Evolutionary conservation across 2,329 filamentous ascomycete genomes (phyloP).

Genomic region (Penicillium digitatum): DNA sequence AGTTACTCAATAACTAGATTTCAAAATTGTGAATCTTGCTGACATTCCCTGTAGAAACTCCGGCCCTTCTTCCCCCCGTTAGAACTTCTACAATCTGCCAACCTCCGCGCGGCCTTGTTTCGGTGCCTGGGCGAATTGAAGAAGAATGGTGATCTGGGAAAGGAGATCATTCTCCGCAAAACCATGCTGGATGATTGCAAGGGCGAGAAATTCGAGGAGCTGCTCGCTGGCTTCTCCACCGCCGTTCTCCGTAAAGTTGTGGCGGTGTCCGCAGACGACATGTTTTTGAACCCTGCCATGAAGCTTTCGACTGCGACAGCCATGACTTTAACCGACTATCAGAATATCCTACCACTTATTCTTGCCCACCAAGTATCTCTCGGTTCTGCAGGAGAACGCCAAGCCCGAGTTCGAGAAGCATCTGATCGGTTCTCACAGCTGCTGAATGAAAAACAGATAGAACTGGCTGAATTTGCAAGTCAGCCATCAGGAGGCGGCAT

Average conservation of each 20-base stretch:
- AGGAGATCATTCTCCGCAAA: conserved; percentile 78
- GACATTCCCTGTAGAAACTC: conserved; percentile 64
- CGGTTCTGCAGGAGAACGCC: conserved; percentile 55
- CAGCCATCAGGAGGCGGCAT: conserved; percentile 16
- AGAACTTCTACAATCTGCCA: conserved; percentile 85
- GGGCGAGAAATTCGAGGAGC: conserved; percentile 82
- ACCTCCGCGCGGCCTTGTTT: conserved; percentile 78
- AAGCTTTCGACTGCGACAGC: conserved; percentile 53
- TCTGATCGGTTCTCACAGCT: conserved; percentile 63
- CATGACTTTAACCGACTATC: conserved; percentile 32
- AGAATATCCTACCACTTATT: conserved; percentile 59
- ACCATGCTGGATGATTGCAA: conserved; percentile 97
- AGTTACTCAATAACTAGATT: background rate
- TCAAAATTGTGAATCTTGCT: background rate
- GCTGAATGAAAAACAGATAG: conserved; percentile 59
- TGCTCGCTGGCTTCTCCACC: conserved; percentile 78
- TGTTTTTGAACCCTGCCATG: conserved; percentile 50
- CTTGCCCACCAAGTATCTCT: conserved; percentile 70
- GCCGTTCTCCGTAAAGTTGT: conserved; percentile 70
- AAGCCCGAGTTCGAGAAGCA: conserved; percentile 54
- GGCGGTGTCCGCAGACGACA: conserved; percentile 38
- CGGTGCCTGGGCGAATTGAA: conserved; percentile 79
- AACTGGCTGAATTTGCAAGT: conserved; percentile 43
- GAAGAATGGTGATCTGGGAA: conserved; percentile 76
- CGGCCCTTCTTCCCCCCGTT: conserved; percentile 85